phyloP scores from a whole-genome alignment of 257 asterid genomes.

The Solanum bukasovii region DNA sequence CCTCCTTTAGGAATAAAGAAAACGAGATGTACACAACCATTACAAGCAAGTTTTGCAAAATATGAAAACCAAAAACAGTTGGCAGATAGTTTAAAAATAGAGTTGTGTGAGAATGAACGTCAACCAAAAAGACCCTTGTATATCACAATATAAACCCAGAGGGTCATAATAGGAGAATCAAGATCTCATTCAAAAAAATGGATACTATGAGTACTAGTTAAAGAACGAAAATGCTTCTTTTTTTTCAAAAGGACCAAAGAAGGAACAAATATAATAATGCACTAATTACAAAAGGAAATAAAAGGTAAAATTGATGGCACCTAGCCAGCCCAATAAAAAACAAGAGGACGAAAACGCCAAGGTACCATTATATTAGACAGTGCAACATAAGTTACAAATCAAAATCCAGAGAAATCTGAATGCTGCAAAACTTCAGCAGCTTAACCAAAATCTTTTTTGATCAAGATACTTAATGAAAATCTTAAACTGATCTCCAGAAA shows the following conservation, averaged over 20 bases:
- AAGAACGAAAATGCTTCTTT: background rate
- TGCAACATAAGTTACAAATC: background rate
- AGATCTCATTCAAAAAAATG: background rate
- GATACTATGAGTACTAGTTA: background rate
- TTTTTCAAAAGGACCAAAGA: background rate
- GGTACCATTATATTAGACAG: background rate
- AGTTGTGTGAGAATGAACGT: background rate
- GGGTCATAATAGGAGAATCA: background rate
- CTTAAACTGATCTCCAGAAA: background rate
- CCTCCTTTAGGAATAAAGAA: background rate
- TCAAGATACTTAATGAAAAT: background rate
- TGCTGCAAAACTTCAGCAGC: background rate
- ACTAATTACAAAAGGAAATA: background rate
- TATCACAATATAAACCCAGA: background rate
- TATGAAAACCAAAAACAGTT: background rate
- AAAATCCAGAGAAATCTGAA: background rate
- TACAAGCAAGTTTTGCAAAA: background rate
- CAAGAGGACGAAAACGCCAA: background rate
- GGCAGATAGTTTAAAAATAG: background rate
- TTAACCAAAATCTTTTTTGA: background rate
- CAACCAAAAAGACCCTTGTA: background rate
- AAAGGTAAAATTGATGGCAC: background rate
- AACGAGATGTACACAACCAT: background rate
- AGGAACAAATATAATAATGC: background rate
- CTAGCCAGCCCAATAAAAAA: background rate